A percentile compares a stretch with the other conserved stretches of the same genome.
Evolutionary conservation across 257 asterid genomes (phyloP).

Genomic region (Solanum pinnatisectum): DNA sequence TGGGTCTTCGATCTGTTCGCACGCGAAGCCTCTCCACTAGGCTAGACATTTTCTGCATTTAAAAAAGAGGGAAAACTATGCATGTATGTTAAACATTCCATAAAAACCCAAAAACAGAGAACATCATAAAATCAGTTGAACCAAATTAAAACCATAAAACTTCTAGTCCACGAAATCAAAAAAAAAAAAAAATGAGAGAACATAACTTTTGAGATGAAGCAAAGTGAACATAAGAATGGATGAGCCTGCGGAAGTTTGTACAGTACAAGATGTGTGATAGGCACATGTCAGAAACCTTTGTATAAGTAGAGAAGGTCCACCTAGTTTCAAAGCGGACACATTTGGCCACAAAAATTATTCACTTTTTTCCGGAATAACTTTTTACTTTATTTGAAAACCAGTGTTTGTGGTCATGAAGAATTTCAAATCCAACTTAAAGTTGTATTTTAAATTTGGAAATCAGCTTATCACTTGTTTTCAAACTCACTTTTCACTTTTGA

Average conservation of each 20-base stretch:
- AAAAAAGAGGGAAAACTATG: background rate
- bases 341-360: background rate
- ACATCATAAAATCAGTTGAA: background rate
- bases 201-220: background rate
- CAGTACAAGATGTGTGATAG: background rate
- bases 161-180: background rate
- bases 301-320: background rate
- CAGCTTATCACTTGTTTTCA: background rate
- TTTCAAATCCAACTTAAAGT: background rate
- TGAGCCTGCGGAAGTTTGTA: background rate
- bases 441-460: background rate
- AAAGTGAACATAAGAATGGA: background rate
- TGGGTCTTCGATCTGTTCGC: constrained; percentile 78
- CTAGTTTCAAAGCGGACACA: background rate
- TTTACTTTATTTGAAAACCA: background rate
- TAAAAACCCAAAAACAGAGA: background rate
- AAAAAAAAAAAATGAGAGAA: background rate
- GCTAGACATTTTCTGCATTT: constrained; percentile 31
- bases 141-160: background rate
- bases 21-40: constrained; percentile 56
- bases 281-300: background rate
- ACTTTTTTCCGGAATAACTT: background rate
- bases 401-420: background rate
- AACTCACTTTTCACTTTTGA: background rate
- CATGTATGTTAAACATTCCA: background rate